phyloP scores from a whole-genome alignment of 495 filamentous ascomycete species.

The Trichoderma virens region DNA sequence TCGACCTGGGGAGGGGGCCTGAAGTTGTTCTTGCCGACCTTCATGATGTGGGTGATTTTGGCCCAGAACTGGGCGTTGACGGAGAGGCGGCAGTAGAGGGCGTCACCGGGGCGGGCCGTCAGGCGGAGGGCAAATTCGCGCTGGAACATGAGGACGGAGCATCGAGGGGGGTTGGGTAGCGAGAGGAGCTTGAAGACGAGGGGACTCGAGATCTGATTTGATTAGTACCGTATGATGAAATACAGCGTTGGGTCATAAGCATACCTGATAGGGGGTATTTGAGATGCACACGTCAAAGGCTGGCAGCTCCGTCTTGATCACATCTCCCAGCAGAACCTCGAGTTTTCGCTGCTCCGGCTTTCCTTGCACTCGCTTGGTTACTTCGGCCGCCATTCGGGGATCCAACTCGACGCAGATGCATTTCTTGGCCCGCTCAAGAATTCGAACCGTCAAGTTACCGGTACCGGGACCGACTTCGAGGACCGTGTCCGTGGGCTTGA shows the following conservation, averaged over 20 bases:
- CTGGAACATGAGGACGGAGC: slow-evolving; percentile 78
- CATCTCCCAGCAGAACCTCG: slow-evolving; percentile 82
- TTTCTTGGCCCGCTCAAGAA: slow-evolving; percentile 77
- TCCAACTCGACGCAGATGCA: slow-evolving; percentile 67
- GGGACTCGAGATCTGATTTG: slow-evolving; percentile 69
- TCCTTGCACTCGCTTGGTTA: slow-evolving; percentile 88
- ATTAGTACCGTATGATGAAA: not conserved
- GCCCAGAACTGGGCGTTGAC: slow-evolving; percentile 97
- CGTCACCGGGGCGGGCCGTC: slow-evolving; percentile 65
- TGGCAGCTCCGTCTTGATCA: slow-evolving; percentile 81
- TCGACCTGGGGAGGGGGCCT: slow-evolving; percentile 89
- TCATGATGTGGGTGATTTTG: slow-evolving; percentile 65
- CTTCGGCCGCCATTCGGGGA: slow-evolving; percentile 92
- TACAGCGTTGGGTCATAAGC: not conserved
- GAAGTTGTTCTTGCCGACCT: slow-evolving; percentile 92
- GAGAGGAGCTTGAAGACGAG: slow-evolving; percentile 87
- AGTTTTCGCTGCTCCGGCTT: slow-evolving; percentile 71
- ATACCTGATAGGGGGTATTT: slow-evolving; percentile 72
- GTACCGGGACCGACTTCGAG: slow-evolving; percentile 35
- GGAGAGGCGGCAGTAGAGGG: slow-evolving; percentile 76
- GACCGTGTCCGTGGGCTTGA: slow-evolving; percentile 79
- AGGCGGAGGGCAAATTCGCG: slow-evolving; percentile 32
- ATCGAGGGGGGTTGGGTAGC: slow-evolving; percentile 59
- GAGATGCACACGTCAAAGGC: slow-evolving; percentile 87
- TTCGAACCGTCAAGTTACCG: slow-evolving; percentile 75